Percentiles rank a stretch among this genome's conserved stretches.
These are phyloP conservation scores for Wickerhamomyces sp. DNA, from an alignment of 1,139 yeast genomes.

Conservation along the genomic window DNA sequence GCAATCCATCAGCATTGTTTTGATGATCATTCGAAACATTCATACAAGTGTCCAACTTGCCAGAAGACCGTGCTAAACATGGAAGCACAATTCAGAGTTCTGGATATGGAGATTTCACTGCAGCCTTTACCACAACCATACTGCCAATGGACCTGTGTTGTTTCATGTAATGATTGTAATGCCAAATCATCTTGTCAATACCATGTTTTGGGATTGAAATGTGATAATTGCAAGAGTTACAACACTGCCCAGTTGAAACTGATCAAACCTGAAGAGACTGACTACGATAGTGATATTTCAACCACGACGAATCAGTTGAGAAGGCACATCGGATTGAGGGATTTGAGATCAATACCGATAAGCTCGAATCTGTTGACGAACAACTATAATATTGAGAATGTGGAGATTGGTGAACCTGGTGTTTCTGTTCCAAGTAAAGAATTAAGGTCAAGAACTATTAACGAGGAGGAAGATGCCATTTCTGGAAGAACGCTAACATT, in stretches of 20 bases:
- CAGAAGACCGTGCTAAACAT: conserved; percentile 79
- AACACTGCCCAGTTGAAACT: conserved; percentile 73
- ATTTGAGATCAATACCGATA: conserved; percentile 17
- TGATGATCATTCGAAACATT: conserved; percentile 70
- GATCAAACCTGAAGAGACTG: conserved; percentile 37
- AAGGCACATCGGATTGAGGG: conserved; percentile 7
- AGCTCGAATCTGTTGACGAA: conserved; percentile 20
- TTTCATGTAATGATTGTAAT: conserved; percentile 85
- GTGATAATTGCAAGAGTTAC: conserved; percentile 81
- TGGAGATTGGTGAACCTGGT: background rate
- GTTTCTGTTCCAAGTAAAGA: background rate
- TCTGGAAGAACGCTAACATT: conserved; percentile 15
- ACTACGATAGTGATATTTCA: conserved; percentile 32
- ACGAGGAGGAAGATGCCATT: background rate
- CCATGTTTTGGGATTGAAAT: conserved; percentile 82
- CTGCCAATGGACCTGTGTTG: conserved; percentile 66
- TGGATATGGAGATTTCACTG: conserved; percentile 75
- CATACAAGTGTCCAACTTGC: conserved; percentile 89
- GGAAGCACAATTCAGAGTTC: conserved; percentile 80
- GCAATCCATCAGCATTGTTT: conserved; percentile 86
- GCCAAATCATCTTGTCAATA: conserved; percentile 74
- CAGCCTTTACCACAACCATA: conserved; percentile 82
- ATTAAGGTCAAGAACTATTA: background rate
- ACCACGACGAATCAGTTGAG: conserved; percentile 16
- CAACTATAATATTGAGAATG: conserved; percentile 20